These are phyloP conservation scores for Leishmania gerbilli DNA, from an alignment of 208 protist genomes.

Conservation along the genomic window DNA sequence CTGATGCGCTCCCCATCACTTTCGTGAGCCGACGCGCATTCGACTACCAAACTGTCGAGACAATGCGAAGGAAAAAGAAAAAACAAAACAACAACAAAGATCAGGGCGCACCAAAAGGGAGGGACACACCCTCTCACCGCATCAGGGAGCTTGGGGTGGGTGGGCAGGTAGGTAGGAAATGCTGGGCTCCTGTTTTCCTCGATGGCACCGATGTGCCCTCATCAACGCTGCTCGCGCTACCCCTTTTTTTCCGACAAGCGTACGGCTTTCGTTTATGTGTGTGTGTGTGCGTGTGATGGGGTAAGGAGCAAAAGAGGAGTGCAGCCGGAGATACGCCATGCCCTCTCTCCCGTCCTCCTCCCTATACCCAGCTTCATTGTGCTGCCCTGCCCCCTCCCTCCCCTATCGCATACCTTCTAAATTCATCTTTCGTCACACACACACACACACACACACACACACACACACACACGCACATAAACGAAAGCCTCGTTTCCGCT, in stretches of 20 bases:
- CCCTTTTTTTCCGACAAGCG: background rate
- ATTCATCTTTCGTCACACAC: background rate
- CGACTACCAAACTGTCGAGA: background rate
- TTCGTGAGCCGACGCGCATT: background rate
- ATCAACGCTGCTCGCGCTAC: background rate
- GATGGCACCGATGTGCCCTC: background rate
- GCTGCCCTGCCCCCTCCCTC: background rate
- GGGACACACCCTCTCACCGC: background rate
- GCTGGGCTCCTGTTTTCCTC: background rate
- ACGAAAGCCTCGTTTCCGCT: constrained; percentile 1
- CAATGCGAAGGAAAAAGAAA: background rate
- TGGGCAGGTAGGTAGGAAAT: too few relatives aligned
- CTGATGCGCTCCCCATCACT: background rate
- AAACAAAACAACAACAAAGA: background rate
- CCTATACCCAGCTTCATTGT: background rate
- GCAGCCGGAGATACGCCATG: background rate
- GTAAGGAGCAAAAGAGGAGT: background rate
- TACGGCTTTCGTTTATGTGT: background rate
- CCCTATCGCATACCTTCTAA: background rate
- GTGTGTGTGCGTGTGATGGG: background rate
- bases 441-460: background rate
- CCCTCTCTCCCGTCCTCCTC: background rate
- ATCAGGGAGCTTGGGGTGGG: background rate
- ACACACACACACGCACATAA: background rate
- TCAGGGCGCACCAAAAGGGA: background rate